Conservation (phyloP, 179 eudicot genomes). For the Amaranthus tricolor region DNA sequence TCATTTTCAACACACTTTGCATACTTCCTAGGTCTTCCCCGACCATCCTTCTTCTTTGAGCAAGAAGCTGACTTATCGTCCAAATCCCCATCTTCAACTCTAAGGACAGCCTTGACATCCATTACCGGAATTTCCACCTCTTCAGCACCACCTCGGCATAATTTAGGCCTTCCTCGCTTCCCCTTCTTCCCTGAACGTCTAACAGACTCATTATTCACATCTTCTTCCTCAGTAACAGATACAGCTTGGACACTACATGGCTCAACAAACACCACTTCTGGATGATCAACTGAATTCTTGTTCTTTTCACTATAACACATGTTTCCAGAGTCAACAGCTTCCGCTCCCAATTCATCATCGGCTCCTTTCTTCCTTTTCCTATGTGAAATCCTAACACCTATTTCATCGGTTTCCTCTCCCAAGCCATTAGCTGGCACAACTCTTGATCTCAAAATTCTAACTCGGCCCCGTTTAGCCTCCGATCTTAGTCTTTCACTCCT, state of each 20-base stretch:
- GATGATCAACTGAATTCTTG: slow-evolving; percentile 14
- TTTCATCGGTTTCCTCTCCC: slow-evolving; percentile 28
- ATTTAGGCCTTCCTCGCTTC: slow-evolving; percentile 53
- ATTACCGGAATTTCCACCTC: slow-evolving; percentile 16
- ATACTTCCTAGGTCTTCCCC: too few species aligned
- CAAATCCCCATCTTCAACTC: slow-evolving; percentile 13
- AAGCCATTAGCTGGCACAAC: slow-evolving; percentile 24
- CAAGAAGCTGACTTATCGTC: neutral
- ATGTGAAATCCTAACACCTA: neutral
- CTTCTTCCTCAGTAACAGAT: slow-evolving; percentile 2
- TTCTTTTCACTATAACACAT: slow-evolving; percentile 14
- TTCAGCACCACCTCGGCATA: slow-evolving; percentile 12
- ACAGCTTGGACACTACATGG: slow-evolving; percentile 13
- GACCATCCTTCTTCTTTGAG: neutral
- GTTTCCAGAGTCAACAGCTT: slow-evolving; percentile 13
- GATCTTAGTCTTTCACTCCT: slow-evolving; percentile 10
- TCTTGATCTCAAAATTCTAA: slow-evolving; percentile 52
- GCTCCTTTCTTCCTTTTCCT: slow-evolving; percentile 29
- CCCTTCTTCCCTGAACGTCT: slow-evolving; percentile 28
- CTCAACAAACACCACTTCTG: slow-evolving; percentile 14
- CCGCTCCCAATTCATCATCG: slow-evolving; percentile 16
- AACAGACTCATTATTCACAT: slow-evolving; percentile 13
- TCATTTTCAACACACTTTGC: too few species aligned
- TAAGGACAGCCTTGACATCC: slow-evolving; percentile 14
- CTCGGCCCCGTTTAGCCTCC: slow-evolving; percentile 18